Evolutionary conservation across 2,329 filamentous ascomycete species (phyloP), one percentile per base, ranked within the genome.

Genomic region (Cercospora zeae-maydis): DNA sequence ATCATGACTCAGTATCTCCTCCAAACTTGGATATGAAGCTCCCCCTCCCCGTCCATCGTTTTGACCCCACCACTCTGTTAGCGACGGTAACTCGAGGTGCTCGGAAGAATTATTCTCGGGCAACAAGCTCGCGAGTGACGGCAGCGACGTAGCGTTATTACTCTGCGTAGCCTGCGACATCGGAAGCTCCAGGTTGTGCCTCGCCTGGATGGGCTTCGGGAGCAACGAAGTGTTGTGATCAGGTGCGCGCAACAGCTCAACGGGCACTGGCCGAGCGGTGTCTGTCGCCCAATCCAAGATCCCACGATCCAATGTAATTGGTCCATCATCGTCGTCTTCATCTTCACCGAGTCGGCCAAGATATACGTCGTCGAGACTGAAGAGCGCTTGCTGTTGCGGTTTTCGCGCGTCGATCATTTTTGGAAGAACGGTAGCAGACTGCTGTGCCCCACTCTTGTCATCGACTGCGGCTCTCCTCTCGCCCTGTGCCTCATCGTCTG

Each of bases 221-320:
- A 72, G 42, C 42, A 66, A 65, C 13, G 68, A 63, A 7, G 72
- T 69, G 57, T 74, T 69, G 39, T 70, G 72, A 19, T 65, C 66
- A 27, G 63, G 59, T 55, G 59, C 37, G 53, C 67, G 30, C 37
- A 19, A 42, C 16, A n/a, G 27, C 10, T 58, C 54, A 14, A 37
- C 61, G n/a, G 45, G 42, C 31, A 51, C 37, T 4, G 45, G 49
- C 16, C 60, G 54, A 13, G 54, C 36, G 21, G 55, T 55, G 34
- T 67, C 66, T 14, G 59, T 37, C 10, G 69, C 71, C 72, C 72
- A 76, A 54, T 75, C 73, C 21, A 76, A 61, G 42, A 76, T 76
- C 24, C 71, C 70, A 16, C 75, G 69, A 57, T 76, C 74, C 13
- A 76, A 69, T 2, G 71, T 70, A 27, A 75, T 72, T 2, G 65